Base-by-base conservation (phyloP, 139 green algal genomes). In the Penium margaritaceum region DNA sequence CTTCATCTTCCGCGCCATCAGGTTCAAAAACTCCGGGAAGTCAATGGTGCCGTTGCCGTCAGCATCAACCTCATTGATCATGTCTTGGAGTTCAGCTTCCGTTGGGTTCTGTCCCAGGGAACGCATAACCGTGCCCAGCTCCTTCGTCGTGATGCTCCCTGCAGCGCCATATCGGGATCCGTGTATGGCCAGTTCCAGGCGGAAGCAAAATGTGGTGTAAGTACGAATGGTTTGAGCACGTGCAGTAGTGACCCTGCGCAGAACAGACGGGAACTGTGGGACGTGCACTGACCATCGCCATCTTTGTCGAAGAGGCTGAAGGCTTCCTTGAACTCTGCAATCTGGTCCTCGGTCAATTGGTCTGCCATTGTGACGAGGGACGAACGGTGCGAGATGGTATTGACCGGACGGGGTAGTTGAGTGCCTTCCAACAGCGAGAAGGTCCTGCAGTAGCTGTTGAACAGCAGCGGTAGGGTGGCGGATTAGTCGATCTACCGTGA, bases 1-100 rank as follows among this genome's bases (percentile, higher is more conserved):
- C 91, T 98, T 97, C 92, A 98, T 99, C 82, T 99, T 98, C 54
- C 90, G 83, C 0, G 90, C 88, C 95, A 99, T 99, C 30, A 99
- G 87, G 80, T 88, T 92, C 2, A 99, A 77, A 76, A 99, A 99
- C 88, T 99, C 95, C 3, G 92, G 90, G 74, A 99, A 99, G 82
- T 99, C 95, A 67, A 99, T 99, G 33, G 93, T 99, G 38, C 95
- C 95, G 78, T 97, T 97, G 55, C 92, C 92, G 77, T 99, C 95
- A 24, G 90, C 90, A 78, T 99, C 95, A 24, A 99, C 95, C 85
- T 99, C 95, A 75, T 93, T 96, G 78, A 99, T 97, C 95, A 99
- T 99, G 70, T 99, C 95, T 84, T 97, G 90, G 74, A 99, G 87
- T 87, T 99, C 95, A 5, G 93, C 95, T 84, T 99, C 95, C 4